phyloP scores from a whole-genome alignment of 1,284 basidiomycete species.

The Cryptococcus sp. region DNA sequence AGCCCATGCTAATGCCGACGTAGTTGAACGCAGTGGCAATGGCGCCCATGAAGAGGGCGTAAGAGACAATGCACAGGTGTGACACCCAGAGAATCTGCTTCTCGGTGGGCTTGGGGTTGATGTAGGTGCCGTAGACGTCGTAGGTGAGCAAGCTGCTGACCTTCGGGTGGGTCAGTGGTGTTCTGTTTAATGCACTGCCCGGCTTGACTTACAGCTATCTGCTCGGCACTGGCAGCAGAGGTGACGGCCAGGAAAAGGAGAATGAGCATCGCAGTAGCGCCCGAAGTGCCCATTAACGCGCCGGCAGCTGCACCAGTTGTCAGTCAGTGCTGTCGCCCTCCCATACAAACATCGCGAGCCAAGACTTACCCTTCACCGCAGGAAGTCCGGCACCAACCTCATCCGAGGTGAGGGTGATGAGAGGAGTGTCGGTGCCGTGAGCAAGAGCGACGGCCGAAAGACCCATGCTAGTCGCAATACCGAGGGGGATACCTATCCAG shows the following conservation, averaged over 20 bases:
- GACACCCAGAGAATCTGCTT: constrained; percentile 58
- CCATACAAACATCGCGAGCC: background rate
- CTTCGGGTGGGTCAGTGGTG: too few species aligned
- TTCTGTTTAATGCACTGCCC: too few species aligned
- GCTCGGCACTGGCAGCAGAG: constrained; percentile 79
- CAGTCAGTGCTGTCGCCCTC: background rate
- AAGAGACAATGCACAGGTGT: constrained; percentile 59
- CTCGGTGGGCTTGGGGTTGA: constrained; percentile 60
- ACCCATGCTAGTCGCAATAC: constrained; percentile 57
- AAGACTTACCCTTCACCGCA: constrained; percentile 53
- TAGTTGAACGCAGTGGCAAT: constrained; percentile 83
- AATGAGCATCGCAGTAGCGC: constrained; percentile 56
- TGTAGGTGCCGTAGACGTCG: constrained; percentile 62
- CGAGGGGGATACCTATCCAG: constrained; percentile 80
- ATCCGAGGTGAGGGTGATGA: constrained; percentile 55
- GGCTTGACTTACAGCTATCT: constrained; percentile 60
- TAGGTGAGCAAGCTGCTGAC: constrained; percentile 74
- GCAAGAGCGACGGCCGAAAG: constrained; percentile 72
- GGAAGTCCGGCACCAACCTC: constrained; percentile 81
- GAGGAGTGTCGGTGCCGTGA: constrained; percentile 55
- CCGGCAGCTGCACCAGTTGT: constrained; percentile 60
- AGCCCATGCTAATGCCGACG: constrained; percentile 74
- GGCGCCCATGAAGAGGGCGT: constrained; percentile 73
- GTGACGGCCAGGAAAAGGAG: constrained; percentile 62
- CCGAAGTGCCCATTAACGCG: constrained; percentile 70